phyloP scores from a whole-genome alignment of 2,329 filamentous ascomycete genomes.

The Amesomyces nigricolor region DNA sequence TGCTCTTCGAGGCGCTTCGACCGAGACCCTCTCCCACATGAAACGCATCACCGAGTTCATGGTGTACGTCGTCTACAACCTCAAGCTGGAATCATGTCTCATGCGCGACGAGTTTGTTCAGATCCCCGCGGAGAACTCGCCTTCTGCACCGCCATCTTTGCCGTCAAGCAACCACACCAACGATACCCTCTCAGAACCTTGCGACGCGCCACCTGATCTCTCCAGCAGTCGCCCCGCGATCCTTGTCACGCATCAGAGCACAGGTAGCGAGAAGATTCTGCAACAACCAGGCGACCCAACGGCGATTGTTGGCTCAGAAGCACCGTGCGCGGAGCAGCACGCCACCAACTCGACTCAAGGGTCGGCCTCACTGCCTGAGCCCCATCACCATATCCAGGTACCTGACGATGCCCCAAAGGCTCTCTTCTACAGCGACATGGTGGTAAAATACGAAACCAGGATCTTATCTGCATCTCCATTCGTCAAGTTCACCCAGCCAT shows the following conservation, averaged over 20 bases:
- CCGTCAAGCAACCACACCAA: conserved; percentile 31
- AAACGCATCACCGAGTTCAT: conserved; percentile 97
- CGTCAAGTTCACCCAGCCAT: conserved; percentile 90
- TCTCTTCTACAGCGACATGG: conserved; percentile 91
- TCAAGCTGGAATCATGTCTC: conserved; percentile 90
- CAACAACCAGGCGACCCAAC: conserved; percentile 23
- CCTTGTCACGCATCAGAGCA: conserved; percentile 20
- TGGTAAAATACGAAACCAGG: conserved; percentile 87
- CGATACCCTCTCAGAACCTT: conserved; percentile 36
- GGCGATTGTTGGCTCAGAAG: conserved; percentile 21
- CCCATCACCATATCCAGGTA: conserved; percentile 47
- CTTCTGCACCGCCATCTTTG: conserved; percentile 35
- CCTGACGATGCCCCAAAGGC: conserved; percentile 79
- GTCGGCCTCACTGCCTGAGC: conserved; percentile 36
- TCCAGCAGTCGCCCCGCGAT: conserved; percentile 17
- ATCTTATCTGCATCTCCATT: conserved; percentile 93
- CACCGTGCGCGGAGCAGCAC: conserved; percentile 6
- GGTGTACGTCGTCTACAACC: conserved; percentile 97
- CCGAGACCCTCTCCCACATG: conserved; percentile 65
- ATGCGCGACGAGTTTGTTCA: conserved; percentile 90
- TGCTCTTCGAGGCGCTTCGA: conserved; percentile 75
- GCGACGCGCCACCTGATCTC: conserved; percentile 24
- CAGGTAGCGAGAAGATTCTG: conserved; percentile 23
- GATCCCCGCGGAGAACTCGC: conserved; percentile 59
- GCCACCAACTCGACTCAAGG: conserved; percentile 22